Base-by-base conservation (phyloP, 257 asterid genomes). In the Scutellaria barbata region DNA sequence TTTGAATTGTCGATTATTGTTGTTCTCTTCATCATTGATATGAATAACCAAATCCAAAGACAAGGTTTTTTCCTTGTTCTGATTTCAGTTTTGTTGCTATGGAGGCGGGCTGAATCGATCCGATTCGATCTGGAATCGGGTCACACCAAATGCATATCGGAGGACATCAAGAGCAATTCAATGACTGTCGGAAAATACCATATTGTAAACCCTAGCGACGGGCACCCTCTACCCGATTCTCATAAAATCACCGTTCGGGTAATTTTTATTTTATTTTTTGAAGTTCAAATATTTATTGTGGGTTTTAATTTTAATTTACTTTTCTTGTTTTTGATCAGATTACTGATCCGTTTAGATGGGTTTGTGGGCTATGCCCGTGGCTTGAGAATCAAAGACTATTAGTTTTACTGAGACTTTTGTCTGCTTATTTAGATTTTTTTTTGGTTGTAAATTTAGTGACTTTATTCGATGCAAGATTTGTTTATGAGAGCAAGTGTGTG, bases 101-200 rank as follows among this genome's bases (percentile, higher is more conserved):
- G 81, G 69, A 75, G 37, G 33, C 80, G 75, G 79, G 96, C 82
- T 20, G 81, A 83, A 42, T 86, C 97, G 75, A 80, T 90, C 83
- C 90, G 89, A 63, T 94, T 94, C 82, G 97, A 93, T 74, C 81
- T 93, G 80, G 81, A 83, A 71, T 89, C 97, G 70, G 96, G 97
- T 56, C 89, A 77, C 39, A 84, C 96, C n/a, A 94, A 94, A 81
- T 94, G 99, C 84, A 94, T 94, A 85, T 79, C 99, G 53, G 99
- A 94, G 82, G 96, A 94, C 35, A 86, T 94, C 63, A 89, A 91
- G 85, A 80, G 85, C 73, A 88, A 88, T 81, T 80, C 96, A 14
- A 94, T 94, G 99, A 94, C 96, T 41, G 96, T 94, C 30, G 99
- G 97, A 54, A 94, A 91, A 53, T 94, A 94, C 73, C 93, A 92